Evolutionary conservation across 352 stramenopile species (phyloP).

Genomic region (Globisporangium apiculatum): DNA sequence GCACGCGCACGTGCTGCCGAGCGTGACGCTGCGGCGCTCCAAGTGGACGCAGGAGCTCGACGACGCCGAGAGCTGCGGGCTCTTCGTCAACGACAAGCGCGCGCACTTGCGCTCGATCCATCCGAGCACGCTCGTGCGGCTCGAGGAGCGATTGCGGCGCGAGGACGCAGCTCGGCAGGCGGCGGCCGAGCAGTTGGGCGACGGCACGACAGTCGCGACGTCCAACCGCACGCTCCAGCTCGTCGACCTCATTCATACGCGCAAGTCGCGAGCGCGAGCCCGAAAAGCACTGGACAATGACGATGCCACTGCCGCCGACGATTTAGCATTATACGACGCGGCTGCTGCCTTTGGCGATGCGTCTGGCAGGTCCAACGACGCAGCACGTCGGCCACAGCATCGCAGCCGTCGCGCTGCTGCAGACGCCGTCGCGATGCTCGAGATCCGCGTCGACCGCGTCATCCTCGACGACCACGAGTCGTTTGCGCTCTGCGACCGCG

Average conservation of each 20-base stretch:
- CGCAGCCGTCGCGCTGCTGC: neutral
- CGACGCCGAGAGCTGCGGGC: slow-evolving; percentile 32
- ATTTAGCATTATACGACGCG: too few relatives aligned
- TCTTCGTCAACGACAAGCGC: slow-evolving; percentile 37
- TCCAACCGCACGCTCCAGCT: neutral
- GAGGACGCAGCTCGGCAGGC: slow-evolving; percentile 11
- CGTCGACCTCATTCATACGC: slow-evolving; percentile 6
- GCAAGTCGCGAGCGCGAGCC: neutral
- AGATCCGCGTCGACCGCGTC: slow-evolving; percentile 48
- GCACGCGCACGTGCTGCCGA: slow-evolving; percentile 14
- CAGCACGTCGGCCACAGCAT: too few relatives aligned
- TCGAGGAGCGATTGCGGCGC: slow-evolving; percentile 41
- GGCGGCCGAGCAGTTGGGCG: neutral
- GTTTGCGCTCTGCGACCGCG: slow-evolving; percentile 58
- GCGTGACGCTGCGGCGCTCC: slow-evolving; percentile 12
- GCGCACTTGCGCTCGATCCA: slow-evolving; percentile 28
- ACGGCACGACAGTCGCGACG: neutral
- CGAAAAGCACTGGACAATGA: too few relatives aligned
- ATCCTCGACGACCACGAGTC: slow-evolving; percentile 70
- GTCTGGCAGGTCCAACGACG: too few relatives aligned
- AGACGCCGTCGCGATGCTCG: slow-evolving; percentile 18
- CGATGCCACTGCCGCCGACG: too few relatives aligned
- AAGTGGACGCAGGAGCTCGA: slow-evolving; percentile 34
- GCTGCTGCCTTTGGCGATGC: neutral
- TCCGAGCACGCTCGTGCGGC: slow-evolving; percentile 38